Evolutionary conservation across 305 asterid species (phyloP).

Genomic region (Solanum hybrid): DNA sequence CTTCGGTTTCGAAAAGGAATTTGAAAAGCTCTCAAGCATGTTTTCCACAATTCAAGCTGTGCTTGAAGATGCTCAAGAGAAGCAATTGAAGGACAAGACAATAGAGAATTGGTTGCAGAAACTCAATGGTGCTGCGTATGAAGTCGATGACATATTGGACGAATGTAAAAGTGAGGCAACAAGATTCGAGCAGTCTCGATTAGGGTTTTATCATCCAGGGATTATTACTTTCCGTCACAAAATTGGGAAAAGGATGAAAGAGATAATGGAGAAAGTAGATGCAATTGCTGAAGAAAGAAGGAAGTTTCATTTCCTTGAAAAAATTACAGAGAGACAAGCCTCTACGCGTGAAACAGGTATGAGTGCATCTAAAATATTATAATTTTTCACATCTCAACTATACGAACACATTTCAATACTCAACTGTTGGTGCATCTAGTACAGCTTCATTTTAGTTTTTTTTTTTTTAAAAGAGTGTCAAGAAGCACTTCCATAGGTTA

Average conservation of each 20-base stretch:
- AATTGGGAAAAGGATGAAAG: not conserved
- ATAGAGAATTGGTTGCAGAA: not conserved
- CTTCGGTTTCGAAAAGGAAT: not conserved
- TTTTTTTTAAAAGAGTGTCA: not conserved
- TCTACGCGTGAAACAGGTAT: not conserved
- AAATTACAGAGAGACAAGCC: not conserved
- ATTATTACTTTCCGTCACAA: not conserved
- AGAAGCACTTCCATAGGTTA: not conserved
- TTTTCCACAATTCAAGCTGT: not conserved
- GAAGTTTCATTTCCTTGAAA: not conserved
- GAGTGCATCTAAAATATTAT: not conserved
- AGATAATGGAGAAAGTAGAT: not conserved
- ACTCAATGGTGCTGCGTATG: not conserved
- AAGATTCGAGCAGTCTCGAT: not conserved
- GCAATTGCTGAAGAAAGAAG: not conserved
- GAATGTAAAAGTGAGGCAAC: not conserved
- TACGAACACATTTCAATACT: not conserved
- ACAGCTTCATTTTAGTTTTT: not conserved
- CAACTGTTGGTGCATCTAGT: not conserved
- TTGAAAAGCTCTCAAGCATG: not conserved
- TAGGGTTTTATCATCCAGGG: not conserved
- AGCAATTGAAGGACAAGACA: not conserved
- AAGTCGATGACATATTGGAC: not conserved
- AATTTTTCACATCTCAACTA: not conserved
- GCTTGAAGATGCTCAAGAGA: not conserved